Evolutionary conservation across 768 basidiomycete genomes (phyloP).

Genomic region (Austroboletus eburneus): DNA sequence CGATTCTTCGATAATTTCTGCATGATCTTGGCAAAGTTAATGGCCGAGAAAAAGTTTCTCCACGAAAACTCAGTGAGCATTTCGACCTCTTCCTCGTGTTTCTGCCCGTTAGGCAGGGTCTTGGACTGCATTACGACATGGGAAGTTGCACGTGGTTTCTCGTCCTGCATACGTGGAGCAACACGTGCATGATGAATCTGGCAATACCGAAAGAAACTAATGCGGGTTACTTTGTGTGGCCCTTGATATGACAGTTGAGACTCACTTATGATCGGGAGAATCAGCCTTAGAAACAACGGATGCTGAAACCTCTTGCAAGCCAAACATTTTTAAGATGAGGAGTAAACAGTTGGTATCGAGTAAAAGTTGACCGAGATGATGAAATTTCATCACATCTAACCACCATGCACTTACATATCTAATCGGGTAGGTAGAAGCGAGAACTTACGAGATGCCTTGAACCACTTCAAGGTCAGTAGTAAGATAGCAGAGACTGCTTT

Average conservation of each 20-base stretch:
- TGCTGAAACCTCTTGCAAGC: slow-evolving; percentile 84
- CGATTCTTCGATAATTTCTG: slow-evolving; percentile 96
- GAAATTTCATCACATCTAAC: slow-evolving; percentile 96
- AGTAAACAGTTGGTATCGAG: slow-evolving; percentile 94
- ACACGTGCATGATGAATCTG: slow-evolving; percentile 70
- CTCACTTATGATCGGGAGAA: slow-evolving; percentile 79
- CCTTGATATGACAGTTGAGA: slow-evolving; percentile 1
- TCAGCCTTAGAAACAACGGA: slow-evolving; percentile 88
- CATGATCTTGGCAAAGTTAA: slow-evolving; percentile 97
- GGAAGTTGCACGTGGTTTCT: slow-evolving; percentile 55
- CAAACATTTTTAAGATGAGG: slow-evolving; percentile 96
- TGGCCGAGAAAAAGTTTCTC: slow-evolving; percentile 95
- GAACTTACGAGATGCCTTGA: slow-evolving; percentile 92
- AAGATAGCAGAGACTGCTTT: slow-evolving; percentile 97
- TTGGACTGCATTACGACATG: slow-evolving; percentile 55
- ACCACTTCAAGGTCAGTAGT: slow-evolving; percentile 90
- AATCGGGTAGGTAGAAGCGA: background rate
- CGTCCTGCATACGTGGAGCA: slow-evolving; percentile 58
- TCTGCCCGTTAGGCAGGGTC: slow-evolving; percentile 67
- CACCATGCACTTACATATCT: slow-evolving; percentile 1
- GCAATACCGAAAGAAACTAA: slow-evolving; percentile 96
- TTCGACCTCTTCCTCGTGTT: slow-evolving; percentile 83
- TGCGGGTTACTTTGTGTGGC: slow-evolving; percentile 5
- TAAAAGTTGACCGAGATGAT: slow-evolving; percentile 92
- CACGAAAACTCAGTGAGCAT: slow-evolving; percentile 93